Percentiles rank a stretch among this genome's conserved stretches.
phyloP scores from a whole-genome alignment of 176 grass and related monocot species.

The Rhynchospora breviuscula region DNA sequence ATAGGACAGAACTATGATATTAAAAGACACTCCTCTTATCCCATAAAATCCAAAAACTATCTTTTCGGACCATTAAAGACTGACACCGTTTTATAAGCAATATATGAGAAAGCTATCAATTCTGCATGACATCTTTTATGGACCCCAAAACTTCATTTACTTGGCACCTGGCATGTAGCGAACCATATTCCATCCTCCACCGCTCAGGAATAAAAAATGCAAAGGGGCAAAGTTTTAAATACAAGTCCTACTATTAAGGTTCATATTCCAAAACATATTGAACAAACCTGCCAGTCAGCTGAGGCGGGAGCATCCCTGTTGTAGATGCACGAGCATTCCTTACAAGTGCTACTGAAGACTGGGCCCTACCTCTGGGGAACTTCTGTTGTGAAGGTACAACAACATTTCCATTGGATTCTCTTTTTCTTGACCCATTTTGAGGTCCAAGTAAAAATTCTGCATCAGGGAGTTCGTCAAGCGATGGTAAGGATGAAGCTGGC shows the following conservation, averaged over 20 bases:
- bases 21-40: not conserved
- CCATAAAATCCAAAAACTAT: not conserved
- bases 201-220: not conserved
- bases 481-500: constrained; percentile 30
- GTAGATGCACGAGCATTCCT: constrained; percentile 35
- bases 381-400: constrained; percentile 37
- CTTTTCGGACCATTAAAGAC: not conserved
- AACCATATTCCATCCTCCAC: not conserved
- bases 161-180: not conserved
- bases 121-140: not conserved
- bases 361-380: constrained; percentile 41
- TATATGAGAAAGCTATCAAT: not conserved
- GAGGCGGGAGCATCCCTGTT: constrained; percentile 58
- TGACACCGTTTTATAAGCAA: not conserved
- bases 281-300: constrained; percentile 80
- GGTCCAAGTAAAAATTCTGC: constrained; percentile 47
- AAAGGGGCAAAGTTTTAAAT: not conserved
- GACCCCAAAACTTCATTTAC: not conserved
- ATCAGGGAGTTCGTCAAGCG: constrained; percentile 74
- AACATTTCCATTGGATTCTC: constrained; percentile 70
- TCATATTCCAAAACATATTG: not conserved
- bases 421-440: constrained; percentile 60
- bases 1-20: not conserved
- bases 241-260: not conserved
- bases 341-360: constrained; percentile 25